Base-by-base conservation (phyloP, 2,329 filamentous ascomycete genomes). In the Epichloe sibirici region DNA sequence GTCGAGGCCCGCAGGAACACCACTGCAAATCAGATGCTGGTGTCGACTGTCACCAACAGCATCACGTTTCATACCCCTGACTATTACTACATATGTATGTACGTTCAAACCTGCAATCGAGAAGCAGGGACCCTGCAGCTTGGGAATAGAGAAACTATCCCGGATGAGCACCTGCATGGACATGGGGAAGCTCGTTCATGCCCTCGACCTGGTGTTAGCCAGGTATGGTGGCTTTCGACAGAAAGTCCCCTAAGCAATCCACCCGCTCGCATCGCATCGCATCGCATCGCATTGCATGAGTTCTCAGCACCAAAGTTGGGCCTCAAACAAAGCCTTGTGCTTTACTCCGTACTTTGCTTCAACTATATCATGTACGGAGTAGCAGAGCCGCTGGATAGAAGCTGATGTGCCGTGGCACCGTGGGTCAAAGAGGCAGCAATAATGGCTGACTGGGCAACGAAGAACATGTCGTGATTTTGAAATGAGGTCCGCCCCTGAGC, bases 401-500 rank as follows among this genome's bases (percentile, higher is more conserved):
- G 8, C 28, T 31, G 28, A 31, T 31, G 28, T 31, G 28, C 28
- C 28, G 28, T 31, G 28, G 2, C 28, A 31, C 9, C 28, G 9
- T 31, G 28, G 28, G 28, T 8, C 28, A 3, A 31, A 8, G 28
- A 8, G 3, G 8, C 28, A 9, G 4, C 0, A 4, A 11, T 9
- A 31, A 11, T 31, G 11, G n/a, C 31, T 37, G n/a, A 34, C 34
- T 48, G 21, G 45, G 12, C 37, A 38, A 48, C 47, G 15, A 40
- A 49, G 25, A 43, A 25, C 28, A 42, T 44, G 39, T 43, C 39
- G 37, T 49, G 31, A 31, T 8, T 6, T 44, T 35, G 47, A 49
- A 53, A 54, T 55, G 51, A 55, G 37, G 23, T 45, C 40, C 13
- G 35, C 53, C 53, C 50, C 53, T 52, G 49, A 54, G 45, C 53